Evolutionary conservation across 257 asterid species (phyloP), one percentile per base, ranked within the genome.

Genomic region (Solanum arcanum): DNA sequence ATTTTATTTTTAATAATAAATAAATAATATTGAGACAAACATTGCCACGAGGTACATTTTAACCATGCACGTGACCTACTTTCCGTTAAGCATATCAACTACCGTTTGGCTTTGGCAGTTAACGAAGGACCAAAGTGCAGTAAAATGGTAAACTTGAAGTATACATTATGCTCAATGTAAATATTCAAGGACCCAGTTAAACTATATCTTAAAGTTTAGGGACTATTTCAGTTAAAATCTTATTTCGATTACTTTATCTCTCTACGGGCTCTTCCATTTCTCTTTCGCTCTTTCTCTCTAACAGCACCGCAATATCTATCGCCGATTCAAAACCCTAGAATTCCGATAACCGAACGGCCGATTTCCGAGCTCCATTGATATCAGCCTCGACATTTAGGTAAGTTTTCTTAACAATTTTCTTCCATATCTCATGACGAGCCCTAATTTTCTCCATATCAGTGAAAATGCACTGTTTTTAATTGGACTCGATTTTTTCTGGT

Each of bases 321-420:
- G 88, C 91, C 91, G 94, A 92, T 93, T 92, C 87, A 89, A 89
- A 92, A 94, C 94, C 95, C 94, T 93, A 94, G 90, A 83, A 80
- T 86, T 81, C 86, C 27, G 89, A 86, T 25, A 49, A 75, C 85
- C 37, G 83, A 64, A 88, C 18, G 92, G 93, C 91, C 89, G 92
- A 89, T 82, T 82, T 89, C 88, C 60, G 77, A 86, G 89, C 90
- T 87, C 91, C 89, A 88, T 89, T 88, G 78, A 29, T 76, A 16
- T 69, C 80, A 46, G 88, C 69, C 66, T 60, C 81, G 42, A 37
- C 88, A 72, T 80, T 88, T 88, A 84, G 81, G 93, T 90, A 90
- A 90, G 92, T 88, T 89, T 83, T 46, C 62, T 35, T 35, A 56
- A 83, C 23, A 29, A 20, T 9, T 66, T 13, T 70, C 33, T 74